Evolutionary conservation across 192 early-diverging fungal genomes (phyloP).

Genomic region (Chytriomyces sp.): DNA sequence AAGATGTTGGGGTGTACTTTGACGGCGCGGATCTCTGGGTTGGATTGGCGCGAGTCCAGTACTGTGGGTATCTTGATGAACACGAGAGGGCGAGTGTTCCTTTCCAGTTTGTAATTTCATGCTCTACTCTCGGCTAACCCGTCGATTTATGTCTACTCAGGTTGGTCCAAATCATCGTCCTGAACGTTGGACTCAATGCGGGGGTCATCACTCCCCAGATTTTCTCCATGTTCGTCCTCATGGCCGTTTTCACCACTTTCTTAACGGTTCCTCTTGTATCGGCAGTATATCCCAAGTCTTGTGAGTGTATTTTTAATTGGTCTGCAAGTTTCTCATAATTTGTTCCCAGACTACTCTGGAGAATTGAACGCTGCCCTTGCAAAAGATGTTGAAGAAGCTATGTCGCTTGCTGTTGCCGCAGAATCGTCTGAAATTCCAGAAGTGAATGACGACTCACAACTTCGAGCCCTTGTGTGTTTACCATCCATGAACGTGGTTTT

Average conservation of each 20-base stretch:
- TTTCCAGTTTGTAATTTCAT: no score
- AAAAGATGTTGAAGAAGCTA: neutral
- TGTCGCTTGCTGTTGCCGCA: neutral
- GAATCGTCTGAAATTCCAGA: neutral
- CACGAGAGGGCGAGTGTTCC: no score
- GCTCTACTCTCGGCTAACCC: no score
- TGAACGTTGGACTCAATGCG: no score
- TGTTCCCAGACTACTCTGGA: neutral
- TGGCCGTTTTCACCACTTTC: constrained; percentile 86
- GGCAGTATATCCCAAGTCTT: constrained; percentile 75
- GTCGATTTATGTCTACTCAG: no score
- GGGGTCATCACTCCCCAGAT: no score
- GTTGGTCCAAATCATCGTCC: no score
- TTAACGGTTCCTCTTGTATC: no score
- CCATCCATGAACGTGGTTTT: constrained; percentile 12
- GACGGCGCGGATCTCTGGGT: no score
- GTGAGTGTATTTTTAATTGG: constrained; percentile 69
- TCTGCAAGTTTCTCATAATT: neutral
- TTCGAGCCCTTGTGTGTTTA: constrained; percentile 18
- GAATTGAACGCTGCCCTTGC: neutral
- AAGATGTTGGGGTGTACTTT: no score
- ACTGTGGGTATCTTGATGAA: no score
- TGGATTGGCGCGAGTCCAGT: no score
- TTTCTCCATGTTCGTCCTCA: constrained; percentile 75
- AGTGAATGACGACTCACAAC: neutral